Percentiles rank a stretch among this genome's conserved stretches.
phyloP scores from a whole-genome alignment of 257 asterid genomes.

The Fraxinus excelsior region DNA sequence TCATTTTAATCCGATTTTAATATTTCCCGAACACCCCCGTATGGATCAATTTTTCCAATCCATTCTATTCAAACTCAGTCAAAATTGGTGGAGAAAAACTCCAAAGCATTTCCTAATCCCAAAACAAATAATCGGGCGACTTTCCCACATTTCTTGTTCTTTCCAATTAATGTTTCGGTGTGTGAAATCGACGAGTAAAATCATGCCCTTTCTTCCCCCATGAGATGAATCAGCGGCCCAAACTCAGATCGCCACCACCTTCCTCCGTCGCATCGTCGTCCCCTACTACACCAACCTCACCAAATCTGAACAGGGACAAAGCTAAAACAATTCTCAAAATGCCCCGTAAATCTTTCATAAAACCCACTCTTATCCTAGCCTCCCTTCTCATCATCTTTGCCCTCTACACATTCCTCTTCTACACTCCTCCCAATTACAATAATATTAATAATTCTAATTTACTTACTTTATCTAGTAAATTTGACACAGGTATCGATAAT shows the following conservation, averaged over 20 bases:
- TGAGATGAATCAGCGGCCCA: constrained; percentile 55
- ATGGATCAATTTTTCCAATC: too few species aligned
- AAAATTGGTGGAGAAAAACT: too few species aligned
- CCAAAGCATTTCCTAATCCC: too few species aligned
- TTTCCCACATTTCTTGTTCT: background rate
- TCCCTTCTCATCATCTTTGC: constrained; percentile 47
- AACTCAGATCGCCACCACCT: constrained; percentile 49
- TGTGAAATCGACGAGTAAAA: background rate
- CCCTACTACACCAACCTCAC: constrained; percentile 26
- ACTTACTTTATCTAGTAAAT: constrained; percentile 4
- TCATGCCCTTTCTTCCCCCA: constrained; percentile 23
- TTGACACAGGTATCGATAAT: background rate
- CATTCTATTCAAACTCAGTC: too few species aligned
- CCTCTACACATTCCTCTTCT: constrained; percentile 56
- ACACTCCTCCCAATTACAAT: constrained; percentile 37
- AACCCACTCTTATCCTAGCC: constrained; percentile 60
- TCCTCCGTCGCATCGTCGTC: constrained; percentile 15
- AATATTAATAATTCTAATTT: constrained; percentile 9
- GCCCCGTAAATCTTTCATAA: constrained; percentile 62
- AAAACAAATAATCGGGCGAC: too few species aligned
- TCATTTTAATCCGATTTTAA: too few species aligned
- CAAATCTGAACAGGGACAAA: constrained; percentile 6
- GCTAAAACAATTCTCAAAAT: constrained; percentile 35
- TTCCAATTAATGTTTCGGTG: background rate
- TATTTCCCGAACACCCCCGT: too few species aligned